phyloP scores from a whole-genome alignment of 371 early-diverging fungal genomes.

The Haplosporangium sp. region DNA sequence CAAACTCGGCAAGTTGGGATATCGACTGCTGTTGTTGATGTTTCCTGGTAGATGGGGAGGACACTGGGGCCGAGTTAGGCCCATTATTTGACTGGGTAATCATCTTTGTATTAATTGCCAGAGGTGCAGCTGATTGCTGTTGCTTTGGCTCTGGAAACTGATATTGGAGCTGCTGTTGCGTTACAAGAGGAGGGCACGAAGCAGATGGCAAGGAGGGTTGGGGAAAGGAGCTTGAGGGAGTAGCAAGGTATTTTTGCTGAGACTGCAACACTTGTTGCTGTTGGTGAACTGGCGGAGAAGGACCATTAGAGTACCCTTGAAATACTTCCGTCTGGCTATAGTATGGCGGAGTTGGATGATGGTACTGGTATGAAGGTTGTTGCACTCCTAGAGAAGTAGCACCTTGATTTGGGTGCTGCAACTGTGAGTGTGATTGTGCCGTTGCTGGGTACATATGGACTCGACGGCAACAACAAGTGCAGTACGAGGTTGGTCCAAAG shows the following conservation, averaged over 20 bases:
- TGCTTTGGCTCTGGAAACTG: conserved; percentile 8
- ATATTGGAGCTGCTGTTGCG: conserved; percentile 17
- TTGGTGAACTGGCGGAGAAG: conserved; percentile 4
- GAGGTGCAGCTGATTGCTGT: conserved; percentile 10
- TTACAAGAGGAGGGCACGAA: conserved; percentile 3
- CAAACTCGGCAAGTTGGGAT: conserved; percentile 70
- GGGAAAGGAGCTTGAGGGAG: conserved; percentile 12
- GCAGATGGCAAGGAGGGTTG: neutral
- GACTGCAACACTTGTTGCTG: conserved; percentile 12
- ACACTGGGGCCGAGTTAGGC: conserved; percentile 5
- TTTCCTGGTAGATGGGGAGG: conserved; percentile 15
- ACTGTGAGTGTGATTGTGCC: conserved; percentile 15
- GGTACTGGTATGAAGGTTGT: conserved; percentile 7
- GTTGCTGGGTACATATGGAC: conserved; percentile 15
- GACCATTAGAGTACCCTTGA: conserved; percentile 6
- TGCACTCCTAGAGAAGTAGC: conserved; percentile 11
- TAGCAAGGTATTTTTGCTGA: conserved; percentile 17
- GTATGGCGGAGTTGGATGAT: conserved; percentile 44
- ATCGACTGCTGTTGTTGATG: conserved; percentile 33
- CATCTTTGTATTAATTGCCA: conserved; percentile 36
- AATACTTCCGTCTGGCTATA: conserved; percentile 13
- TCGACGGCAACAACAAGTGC: conserved; percentile 6
- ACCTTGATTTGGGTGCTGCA: conserved; percentile 8
- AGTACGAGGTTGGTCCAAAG: neutral
- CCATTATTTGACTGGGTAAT: conserved; percentile 5